phyloP scores from a whole-genome alignment of 805 yeast species.

The Ogataea pilisensis region DNA sequence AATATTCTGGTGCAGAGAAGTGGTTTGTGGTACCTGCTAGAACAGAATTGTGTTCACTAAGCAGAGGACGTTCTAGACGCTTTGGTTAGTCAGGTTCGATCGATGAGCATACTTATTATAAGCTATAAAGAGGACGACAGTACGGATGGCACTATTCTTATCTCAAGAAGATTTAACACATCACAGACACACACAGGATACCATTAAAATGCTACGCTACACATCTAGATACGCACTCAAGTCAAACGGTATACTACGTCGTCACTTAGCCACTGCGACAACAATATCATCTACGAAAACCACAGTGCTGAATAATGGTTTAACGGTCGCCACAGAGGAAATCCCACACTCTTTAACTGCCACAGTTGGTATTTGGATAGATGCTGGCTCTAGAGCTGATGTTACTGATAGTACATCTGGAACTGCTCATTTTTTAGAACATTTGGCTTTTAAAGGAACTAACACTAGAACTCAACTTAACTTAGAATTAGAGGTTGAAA shows the following conservation, averaged over 20 bases:
- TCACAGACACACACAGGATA: too few species aligned
- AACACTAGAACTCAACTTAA: conserved; percentile 70
- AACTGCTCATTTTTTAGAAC: conserved; percentile 96
- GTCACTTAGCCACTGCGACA: conserved; percentile 9
- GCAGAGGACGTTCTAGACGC: neutral
- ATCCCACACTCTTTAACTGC: conserved; percentile 90
- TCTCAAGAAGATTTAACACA: too few species aligned
- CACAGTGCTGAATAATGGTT: conserved; percentile 80
- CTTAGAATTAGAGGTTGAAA: conserved; percentile 89
- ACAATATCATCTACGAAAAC: conserved; percentile 51
- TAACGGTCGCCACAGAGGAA: conserved; percentile 88
- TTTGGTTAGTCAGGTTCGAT: too few species aligned
- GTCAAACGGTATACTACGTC: neutral
- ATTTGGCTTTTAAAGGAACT: conserved; percentile 95
- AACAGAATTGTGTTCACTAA: neutral
- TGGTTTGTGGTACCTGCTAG: neutral
- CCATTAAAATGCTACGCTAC: conserved; percentile 1
- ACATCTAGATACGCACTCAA: neutral
- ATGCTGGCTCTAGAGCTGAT: conserved; percentile 98
- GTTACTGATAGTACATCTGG: conserved; percentile 75
- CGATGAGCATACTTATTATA: too few species aligned
- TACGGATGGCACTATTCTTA: too few species aligned
- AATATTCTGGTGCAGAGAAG: neutral
- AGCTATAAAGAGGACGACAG: too few species aligned
- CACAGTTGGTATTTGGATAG: conserved; percentile 97